A percentile compares a stretch with the other conserved stretches of the same genome.
Evolutionary conservation across 441 rosid species (phyloP).

Genomic region (Jatropha podagrica): DNA sequence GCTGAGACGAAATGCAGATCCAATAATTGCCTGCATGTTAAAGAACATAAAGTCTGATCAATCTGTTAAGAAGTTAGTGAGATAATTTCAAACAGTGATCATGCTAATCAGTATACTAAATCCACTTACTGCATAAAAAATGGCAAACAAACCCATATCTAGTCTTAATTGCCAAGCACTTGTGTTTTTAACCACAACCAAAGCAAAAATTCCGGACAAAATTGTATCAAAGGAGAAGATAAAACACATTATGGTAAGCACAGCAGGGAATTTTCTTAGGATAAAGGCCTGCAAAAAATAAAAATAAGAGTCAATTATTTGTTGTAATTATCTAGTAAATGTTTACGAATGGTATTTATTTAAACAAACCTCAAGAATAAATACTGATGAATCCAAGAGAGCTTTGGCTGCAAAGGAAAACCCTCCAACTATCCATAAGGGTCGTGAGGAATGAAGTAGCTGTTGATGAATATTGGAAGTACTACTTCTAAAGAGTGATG

Average conservation of each 20-base stretch:
- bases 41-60: too few species aligned
- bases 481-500: neutral
- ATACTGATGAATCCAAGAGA: slow-evolving; percentile 27
- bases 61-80: too few species aligned
- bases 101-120: too few species aligned
- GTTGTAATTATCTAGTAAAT: too few species aligned
- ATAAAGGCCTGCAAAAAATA: slow-evolving; percentile 36
- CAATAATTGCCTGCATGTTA: slow-evolving; percentile 25
- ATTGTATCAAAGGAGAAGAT: slow-evolving; percentile 25
- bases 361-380: slow-evolving; percentile 39
- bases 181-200: slow-evolving; percentile 35
- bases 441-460: slow-evolving; percentile 19
- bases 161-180: slow-evolving; percentile 43
- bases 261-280: slow-evolving; percentile 41
- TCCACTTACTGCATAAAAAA: slow-evolving; percentile 17
- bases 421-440: slow-evolving; percentile 45
- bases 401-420: slow-evolving; percentile 38
- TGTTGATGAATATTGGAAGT: slow-evolving; percentile 12
- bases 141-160: slow-evolving; percentile 31
- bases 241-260: slow-evolving; percentile 34
- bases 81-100: too few species aligned
- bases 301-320: neutral
- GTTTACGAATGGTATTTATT: too few species aligned
- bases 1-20: slow-evolving; percentile 2
- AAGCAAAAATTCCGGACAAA: slow-evolving; percentile 31